phyloP scores from a whole-genome alignment of 371 early-diverging fungal species.

The Paraphysoderma sedebokerense region DNA sequence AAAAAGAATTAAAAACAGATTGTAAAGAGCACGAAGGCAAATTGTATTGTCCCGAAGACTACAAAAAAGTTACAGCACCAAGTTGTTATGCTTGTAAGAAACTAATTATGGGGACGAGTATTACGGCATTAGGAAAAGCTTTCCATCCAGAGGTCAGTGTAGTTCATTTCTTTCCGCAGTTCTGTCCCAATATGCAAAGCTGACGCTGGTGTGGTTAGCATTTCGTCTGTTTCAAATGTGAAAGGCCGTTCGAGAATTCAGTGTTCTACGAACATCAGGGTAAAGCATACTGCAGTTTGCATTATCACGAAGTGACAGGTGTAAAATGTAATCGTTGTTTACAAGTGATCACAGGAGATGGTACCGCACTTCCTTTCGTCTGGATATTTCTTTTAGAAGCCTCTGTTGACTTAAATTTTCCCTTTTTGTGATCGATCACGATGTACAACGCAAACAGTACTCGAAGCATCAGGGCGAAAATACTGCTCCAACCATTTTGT shows the following conservation, averaged over 20 bases:
- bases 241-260: conserved; percentile 16
- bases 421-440: neutral
- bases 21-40: conserved; percentile 20
- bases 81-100: conserved; percentile 18
- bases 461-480: conserved; percentile 11
- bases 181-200: neutral
- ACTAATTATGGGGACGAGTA: conserved; percentile 16
- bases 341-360: conserved; percentile 13
- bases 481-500: conserved; percentile 27
- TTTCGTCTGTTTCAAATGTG: conserved; percentile 26
- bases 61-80: conserved; percentile 6
- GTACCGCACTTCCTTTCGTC: conserved; percentile 5
- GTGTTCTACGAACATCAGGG: conserved; percentile 16
- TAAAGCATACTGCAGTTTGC: conserved; percentile 18
- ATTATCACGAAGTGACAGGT: conserved; percentile 20
- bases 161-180: neutral
- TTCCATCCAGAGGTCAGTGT: conserved; percentile 21
- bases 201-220: conserved; percentile 5
- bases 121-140: conserved; percentile 16
- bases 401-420: neutral
- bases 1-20: conserved; percentile 8
- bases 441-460: conserved; percentile 5
- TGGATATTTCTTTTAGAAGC: neutral
- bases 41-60: conserved; percentile 23
- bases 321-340: conserved; percentile 19